Conservation (phyloP, 2,329 filamentous ascomycete species). For the Acarospora socialis region DNA sequence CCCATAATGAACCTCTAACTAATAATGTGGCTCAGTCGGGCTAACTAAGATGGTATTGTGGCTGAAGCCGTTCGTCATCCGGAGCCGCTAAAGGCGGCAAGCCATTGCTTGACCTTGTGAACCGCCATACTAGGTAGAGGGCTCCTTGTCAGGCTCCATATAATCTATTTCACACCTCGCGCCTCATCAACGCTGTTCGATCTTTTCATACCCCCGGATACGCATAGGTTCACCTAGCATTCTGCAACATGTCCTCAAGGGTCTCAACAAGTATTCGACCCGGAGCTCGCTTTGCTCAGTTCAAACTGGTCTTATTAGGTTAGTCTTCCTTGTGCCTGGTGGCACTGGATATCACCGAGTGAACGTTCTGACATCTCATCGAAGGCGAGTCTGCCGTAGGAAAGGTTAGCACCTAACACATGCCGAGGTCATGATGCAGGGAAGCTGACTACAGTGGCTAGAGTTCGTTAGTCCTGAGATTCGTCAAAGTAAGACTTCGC, state of each 20-base stretch:
- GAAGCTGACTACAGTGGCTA: conserved; percentile 27
- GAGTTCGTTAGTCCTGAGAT: conserved; percentile 95
- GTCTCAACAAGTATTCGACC: conserved; percentile 55
- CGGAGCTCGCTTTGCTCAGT: conserved; percentile 83
- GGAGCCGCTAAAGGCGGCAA: conserved; percentile 8
- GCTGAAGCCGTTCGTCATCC: conserved; percentile 25
- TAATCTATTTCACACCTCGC: too few relatives aligned
- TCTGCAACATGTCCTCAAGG: conserved; percentile 63
- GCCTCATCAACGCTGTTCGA: too few relatives aligned
- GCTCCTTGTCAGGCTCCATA: too few relatives aligned
- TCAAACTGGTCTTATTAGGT: conserved; percentile 97
- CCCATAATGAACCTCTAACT: conserved; percentile 1
- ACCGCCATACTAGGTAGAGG: too few relatives aligned
- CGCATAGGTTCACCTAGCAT: too few relatives aligned
- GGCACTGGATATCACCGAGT: neutral
- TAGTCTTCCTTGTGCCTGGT: conserved; percentile 25
- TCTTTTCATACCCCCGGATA: too few relatives aligned
- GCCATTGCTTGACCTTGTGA: too few relatives aligned
- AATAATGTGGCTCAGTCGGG: conserved; percentile 17
- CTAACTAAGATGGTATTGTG: conserved; percentile 15
- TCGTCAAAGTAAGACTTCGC: conserved; percentile 93
- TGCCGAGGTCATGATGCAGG: conserved; percentile 17
- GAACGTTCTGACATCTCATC: conserved; percentile 25
- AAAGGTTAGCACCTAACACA: conserved; percentile 51
- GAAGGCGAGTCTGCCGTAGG: conserved; percentile 94